Percentiles rank a stretch among this genome's conserved stretches.
These are phyloP conservation scores for Globisporangium lucens DNA, from an alignment of 352 stramenopile genomes.

Conservation along the genomic window DNA sequence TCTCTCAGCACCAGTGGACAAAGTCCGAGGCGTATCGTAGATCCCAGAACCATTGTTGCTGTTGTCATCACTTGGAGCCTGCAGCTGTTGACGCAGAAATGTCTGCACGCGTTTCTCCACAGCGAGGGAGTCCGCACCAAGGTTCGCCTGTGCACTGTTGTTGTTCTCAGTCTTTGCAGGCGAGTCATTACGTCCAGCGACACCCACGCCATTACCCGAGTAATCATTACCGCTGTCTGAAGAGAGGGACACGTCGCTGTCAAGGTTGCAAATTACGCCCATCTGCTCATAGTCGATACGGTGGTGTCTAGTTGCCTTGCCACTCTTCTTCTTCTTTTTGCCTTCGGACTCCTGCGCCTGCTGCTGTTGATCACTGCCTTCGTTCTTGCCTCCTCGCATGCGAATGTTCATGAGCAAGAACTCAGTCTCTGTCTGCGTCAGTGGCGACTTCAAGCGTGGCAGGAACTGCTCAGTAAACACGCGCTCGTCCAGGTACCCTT, in stretches of 20 bases:
- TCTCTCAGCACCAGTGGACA: slow-evolving; percentile 45
- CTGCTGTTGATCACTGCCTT: neutral
- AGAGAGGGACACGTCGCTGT: slow-evolving; percentile 51
- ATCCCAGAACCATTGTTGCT: neutral
- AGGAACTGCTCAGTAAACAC: slow-evolving; percentile 44
- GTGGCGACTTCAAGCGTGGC: slow-evolving; percentile 31
- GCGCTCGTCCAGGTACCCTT: slow-evolving; percentile 36
- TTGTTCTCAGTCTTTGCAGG: neutral
- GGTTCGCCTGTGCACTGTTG: slow-evolving; percentile 1
- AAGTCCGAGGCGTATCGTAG: slow-evolving; percentile 31
- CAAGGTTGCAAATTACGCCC: slow-evolving; percentile 36
- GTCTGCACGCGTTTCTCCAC: slow-evolving; percentile 40
- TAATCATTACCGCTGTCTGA: slow-evolving; percentile 21
- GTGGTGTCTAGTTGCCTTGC: slow-evolving; percentile 12
- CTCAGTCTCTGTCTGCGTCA: slow-evolving; percentile 43
- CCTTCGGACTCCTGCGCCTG: neutral
- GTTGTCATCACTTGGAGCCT: neutral
- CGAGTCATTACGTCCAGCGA: neutral
- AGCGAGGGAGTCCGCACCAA: slow-evolving; percentile 31
- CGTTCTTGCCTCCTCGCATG: slow-evolving; percentile 4
- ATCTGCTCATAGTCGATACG: slow-evolving; percentile 60
- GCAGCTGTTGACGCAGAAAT: slow-evolving; percentile 25
- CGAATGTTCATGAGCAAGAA: slow-evolving; percentile 49
- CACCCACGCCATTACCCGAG: neutral
- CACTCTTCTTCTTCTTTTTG: slow-evolving; percentile 1